phyloP scores from a whole-genome alignment of 2,329 filamentous ascomycete genomes.

The Exophiala oligosperma region DNA sequence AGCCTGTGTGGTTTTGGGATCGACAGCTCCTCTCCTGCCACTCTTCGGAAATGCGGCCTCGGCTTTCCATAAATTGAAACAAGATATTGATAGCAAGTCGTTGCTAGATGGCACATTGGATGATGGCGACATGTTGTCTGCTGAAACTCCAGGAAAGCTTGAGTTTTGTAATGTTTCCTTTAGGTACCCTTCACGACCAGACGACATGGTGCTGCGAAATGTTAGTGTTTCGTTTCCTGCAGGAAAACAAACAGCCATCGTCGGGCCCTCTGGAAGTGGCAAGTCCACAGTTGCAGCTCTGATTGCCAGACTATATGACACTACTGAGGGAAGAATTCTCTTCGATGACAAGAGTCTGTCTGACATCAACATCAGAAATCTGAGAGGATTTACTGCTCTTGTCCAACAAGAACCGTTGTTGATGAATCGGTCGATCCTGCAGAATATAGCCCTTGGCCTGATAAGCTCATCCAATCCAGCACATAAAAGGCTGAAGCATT shows the following conservation, averaged over 20 bases:
- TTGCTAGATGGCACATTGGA: slow-evolving; percentile 42
- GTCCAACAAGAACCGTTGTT: slow-evolving; percentile 56
- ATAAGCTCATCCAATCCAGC: slow-evolving; percentile 35
- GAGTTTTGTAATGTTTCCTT: slow-evolving; percentile 37
- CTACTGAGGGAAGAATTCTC: slow-evolving; percentile 33
- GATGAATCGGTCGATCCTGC: slow-evolving; percentile 52
- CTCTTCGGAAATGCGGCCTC: slow-evolving; percentile 50
- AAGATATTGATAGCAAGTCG: slow-evolving; percentile 56
- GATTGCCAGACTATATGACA: slow-evolving; percentile 41
- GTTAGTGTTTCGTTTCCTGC: slow-evolving; percentile 36
- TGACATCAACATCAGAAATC: slow-evolving; percentile 36
- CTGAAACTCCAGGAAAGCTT: slow-evolving; percentile 27
- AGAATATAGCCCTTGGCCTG: slow-evolving; percentile 55
- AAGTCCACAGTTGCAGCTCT: slow-evolving; percentile 50
- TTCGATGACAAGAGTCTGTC: slow-evolving; percentile 35
- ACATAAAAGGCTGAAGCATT: slow-evolving; percentile 30
- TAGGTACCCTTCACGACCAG: slow-evolving; percentile 36
- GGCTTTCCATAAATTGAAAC: slow-evolving; percentile 58
- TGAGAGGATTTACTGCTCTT: slow-evolving; percentile 38
- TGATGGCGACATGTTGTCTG: slow-evolving; percentile 10
- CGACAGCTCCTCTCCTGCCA: slow-evolving; percentile 37
- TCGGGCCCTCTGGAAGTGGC: slow-evolving; percentile 53
- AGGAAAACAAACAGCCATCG: slow-evolving; percentile 43
- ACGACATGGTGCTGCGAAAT: slow-evolving; percentile 35
- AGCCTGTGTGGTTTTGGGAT: slow-evolving; percentile 49